A percentile compares a stretch with the other conserved stretches of the same genome.
These are phyloP conservation scores for Silene coronaria DNA, from an alignment of 179 eudicot species.

Conservation along the genomic window DNA sequence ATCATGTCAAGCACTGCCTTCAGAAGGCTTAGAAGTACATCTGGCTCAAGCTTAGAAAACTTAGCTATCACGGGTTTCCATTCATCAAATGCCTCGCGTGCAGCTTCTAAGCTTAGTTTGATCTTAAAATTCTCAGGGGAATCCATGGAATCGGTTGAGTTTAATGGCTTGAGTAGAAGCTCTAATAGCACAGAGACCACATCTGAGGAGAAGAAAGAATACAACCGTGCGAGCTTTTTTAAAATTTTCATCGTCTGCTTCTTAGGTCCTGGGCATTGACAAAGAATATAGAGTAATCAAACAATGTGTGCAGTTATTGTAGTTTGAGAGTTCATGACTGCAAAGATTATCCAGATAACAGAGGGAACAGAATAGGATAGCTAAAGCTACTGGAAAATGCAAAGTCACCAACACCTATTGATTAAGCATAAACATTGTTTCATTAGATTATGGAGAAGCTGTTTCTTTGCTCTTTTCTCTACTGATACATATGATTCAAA, in stretches of 20 bases:
- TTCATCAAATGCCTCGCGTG: slow-evolving; percentile 45
- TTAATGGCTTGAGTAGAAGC: slow-evolving; percentile 50
- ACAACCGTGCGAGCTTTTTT: slow-evolving; percentile 48
- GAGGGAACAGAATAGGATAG: background rate
- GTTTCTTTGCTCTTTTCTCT: background rate
- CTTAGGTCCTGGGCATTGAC: slow-evolving; percentile 47
- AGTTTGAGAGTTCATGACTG: background rate
- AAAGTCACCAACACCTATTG: background rate
- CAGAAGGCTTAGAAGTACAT: slow-evolving; percentile 53
- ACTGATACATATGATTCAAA: background rate
- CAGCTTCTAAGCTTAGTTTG: slow-evolving; percentile 27
- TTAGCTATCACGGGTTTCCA: slow-evolving; percentile 71
- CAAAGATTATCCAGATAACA: background rate
- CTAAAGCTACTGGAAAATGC: background rate
- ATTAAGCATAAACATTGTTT: background rate
- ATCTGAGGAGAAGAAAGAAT: slow-evolving; percentile 65
- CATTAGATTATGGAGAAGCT: background rate
- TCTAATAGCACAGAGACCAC: slow-evolving; percentile 53
- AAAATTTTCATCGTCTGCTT: slow-evolving; percentile 46
- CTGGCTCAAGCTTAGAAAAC: slow-evolving; percentile 61
- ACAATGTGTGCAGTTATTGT: background rate
- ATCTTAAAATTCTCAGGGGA: slow-evolving; percentile 32
- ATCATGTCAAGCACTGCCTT: slow-evolving; percentile 57
- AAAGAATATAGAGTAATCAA: background rate
- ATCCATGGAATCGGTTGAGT: slow-evolving; percentile 33